Evolutionary conservation across 345 rosid genomes (phyloP).

Genomic region (Melastoma malabathricum): DNA sequence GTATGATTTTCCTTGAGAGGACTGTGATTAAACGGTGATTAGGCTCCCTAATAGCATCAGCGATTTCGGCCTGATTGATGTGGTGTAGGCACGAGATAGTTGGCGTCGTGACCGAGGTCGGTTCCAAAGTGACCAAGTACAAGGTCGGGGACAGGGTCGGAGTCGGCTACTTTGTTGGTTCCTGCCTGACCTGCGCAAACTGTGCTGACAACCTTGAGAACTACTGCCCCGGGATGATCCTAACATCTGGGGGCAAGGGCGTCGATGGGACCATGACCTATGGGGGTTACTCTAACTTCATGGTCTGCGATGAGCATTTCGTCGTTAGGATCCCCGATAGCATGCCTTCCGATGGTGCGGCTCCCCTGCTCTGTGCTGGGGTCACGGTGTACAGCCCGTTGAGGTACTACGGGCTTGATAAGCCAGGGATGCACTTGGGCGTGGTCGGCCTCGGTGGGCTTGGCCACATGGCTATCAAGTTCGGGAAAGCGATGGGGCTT

Average conservation of each 20-base stretch:
- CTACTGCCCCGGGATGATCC: slow-evolving; percentile 32
- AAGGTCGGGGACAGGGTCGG: slow-evolving; percentile 25
- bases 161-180: slow-evolving; percentile 39
- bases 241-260: neutral
- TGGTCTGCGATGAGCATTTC: slow-evolving; percentile 24
- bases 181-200: slow-evolving; percentile 32
- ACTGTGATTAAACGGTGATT: neutral
- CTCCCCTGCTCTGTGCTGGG: slow-evolving; percentile 36
- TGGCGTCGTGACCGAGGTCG: slow-evolving; percentile 24
- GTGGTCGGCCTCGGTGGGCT: slow-evolving; percentile 31
- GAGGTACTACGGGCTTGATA: slow-evolving; percentile 13
- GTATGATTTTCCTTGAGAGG: slow-evolving; percentile 9
- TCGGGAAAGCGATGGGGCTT: slow-evolving; percentile 27
- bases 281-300: slow-evolving; percentile 27
- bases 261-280: slow-evolving; percentile 24
- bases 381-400: slow-evolving; percentile 24
- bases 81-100: slow-evolving; percentile 24
- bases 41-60: neutral
- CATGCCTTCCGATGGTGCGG: slow-evolving; percentile 19
- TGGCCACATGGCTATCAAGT: slow-evolving; percentile 31
- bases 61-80: neutral
- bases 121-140: slow-evolving; percentile 23
- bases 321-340: slow-evolving; percentile 21
- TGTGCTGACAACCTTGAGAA: slow-evolving; percentile 35
- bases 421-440: slow-evolving; percentile 21